phyloP scores from a whole-genome alignment of 768 basidiomycete genomes.

The Pleurotus sapidus region DNA sequence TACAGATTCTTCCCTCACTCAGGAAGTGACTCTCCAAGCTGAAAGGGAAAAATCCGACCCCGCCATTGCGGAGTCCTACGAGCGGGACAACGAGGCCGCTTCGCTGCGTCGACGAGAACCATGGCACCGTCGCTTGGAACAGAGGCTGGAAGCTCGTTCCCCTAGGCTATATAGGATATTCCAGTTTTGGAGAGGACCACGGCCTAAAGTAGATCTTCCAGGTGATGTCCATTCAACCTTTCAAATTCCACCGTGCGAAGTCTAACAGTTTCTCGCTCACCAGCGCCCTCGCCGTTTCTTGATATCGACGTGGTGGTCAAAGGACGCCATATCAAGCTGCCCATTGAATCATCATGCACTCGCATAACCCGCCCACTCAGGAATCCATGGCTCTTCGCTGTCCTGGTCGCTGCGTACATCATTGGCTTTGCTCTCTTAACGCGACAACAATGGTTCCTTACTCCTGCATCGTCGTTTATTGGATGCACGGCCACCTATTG shows the following conservation, averaged over 20 bases:
- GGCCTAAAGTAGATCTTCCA: slow-evolving; percentile 52
- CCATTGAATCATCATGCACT: slow-evolving; percentile 55
- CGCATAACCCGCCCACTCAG: slow-evolving; percentile 51
- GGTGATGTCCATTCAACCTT: slow-evolving; percentile 26
- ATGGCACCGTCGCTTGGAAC: slow-evolving; percentile 15
- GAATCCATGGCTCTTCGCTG: slow-evolving; percentile 48
- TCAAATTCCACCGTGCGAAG: too few species aligned
- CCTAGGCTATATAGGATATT: slow-evolving; percentile 18
- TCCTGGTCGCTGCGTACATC: slow-evolving; percentile 62
- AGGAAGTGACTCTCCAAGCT: not conserved
- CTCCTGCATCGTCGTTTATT: slow-evolving; percentile 59
- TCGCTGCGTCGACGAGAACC: slow-evolving; percentile 12
- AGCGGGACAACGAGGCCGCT: slow-evolving; percentile 13
- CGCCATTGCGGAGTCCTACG: not conserved
- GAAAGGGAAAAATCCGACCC: not conserved
- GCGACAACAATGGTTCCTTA: slow-evolving; percentile 70
- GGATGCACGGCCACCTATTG: slow-evolving; percentile 73
- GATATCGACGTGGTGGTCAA: slow-evolving; percentile 42
- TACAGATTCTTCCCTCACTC: not conserved
- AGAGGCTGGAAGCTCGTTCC: slow-evolving; percentile 13
- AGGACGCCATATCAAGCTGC: slow-evolving; percentile 31
- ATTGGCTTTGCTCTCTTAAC: slow-evolving; percentile 71
- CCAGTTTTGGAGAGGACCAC: slow-evolving; percentile 55
- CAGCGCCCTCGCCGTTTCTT: slow-evolving; percentile 56
- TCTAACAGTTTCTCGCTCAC: slow-evolving; percentile 5